Conservation (phyloP, 768 basidiomycete species). For the Pisolithus albus region DNA sequence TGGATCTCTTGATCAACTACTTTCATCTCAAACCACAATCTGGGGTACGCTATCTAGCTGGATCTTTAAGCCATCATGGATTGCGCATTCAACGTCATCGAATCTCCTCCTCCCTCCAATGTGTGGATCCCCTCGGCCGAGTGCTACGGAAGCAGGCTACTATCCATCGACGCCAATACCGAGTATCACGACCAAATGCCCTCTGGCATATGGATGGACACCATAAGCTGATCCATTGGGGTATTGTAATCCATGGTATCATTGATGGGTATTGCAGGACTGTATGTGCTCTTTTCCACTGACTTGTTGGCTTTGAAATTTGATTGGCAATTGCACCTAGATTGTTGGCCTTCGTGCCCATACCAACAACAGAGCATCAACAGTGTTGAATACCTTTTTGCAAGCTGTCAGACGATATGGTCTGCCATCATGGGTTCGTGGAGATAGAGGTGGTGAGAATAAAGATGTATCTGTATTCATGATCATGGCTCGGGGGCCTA, state of each 20-base stretch:
- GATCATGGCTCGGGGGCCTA: conserved; percentile 26
- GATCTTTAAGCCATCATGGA: not conserved
- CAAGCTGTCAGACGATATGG: conserved; percentile 11
- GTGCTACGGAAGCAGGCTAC: not conserved
- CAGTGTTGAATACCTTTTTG: conserved; percentile 4
- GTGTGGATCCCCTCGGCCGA: not conserved
- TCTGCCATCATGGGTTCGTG: conserved; percentile 26
- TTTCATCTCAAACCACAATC: conserved; percentile 8
- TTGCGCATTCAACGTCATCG: not conserved
- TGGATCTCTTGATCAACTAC: conserved; percentile 9
- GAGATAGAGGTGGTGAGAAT: conserved; percentile 34
- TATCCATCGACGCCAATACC: not conserved
- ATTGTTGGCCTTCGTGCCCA: conserved; percentile 8
- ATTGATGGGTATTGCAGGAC: conserved; percentile 35
- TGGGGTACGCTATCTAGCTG: conserved; percentile 8
- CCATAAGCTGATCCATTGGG: conserved; percentile 33
- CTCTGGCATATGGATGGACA: conserved; percentile 16
- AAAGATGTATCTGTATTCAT: conserved; percentile 26
- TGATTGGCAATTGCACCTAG: no score
- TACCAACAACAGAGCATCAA: conserved; percentile 19
- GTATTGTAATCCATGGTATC: conserved; percentile 30
- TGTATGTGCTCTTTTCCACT: conserved; percentile 9
- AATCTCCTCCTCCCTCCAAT: not conserved
- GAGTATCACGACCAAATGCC: not conserved
- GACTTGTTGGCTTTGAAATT: no score